Percentiles rank a stretch among this genome's conserved stretches.
These are phyloP conservation scores for Acacia melanoxylon DNA, from an alignment of 306 rosid species.

Conservation along the genomic window DNA sequence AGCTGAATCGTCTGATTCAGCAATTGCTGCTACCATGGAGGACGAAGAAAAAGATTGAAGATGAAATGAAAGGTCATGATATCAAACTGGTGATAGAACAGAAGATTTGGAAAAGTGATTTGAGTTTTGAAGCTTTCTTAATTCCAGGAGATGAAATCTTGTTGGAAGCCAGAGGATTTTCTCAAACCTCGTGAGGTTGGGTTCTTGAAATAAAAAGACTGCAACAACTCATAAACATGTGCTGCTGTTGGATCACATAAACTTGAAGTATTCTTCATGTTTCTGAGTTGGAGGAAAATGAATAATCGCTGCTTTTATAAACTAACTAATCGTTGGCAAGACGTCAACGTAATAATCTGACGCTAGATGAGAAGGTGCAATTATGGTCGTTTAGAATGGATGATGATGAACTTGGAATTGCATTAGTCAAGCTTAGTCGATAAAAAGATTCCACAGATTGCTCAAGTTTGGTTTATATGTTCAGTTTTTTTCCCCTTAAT, in stretches of 20 bases:
- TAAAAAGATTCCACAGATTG: not conserved
- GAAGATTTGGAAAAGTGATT: not conserved
- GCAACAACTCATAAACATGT: not conserved
- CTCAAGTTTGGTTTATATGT: not conserved
- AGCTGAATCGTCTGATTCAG: not conserved
- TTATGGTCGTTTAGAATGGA: not conserved
- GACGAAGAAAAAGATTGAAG: not conserved
- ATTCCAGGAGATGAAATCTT: too few species aligned
- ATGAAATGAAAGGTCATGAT: not conserved
- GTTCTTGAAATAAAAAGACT: not conserved
- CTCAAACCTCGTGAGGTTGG: not conserved
- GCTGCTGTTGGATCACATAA: not conserved
- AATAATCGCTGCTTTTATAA: too few species aligned
- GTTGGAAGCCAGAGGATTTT: not conserved
- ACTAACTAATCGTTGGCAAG: not conserved
- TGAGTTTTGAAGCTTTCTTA: too few species aligned
- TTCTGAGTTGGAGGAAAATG: too few species aligned
- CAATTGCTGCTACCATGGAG: not conserved
- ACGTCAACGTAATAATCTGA: not conserved
- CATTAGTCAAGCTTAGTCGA: not conserved
- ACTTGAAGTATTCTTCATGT: too few species aligned
- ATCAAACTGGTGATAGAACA: not conserved
- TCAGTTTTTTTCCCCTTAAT: too few species aligned
- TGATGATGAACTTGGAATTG: not conserved
- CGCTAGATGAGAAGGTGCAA: not conserved